phyloP scores from a whole-genome alignment of 1,284 basidiomycete genomes.

The Peniophora sp. region DNA sequence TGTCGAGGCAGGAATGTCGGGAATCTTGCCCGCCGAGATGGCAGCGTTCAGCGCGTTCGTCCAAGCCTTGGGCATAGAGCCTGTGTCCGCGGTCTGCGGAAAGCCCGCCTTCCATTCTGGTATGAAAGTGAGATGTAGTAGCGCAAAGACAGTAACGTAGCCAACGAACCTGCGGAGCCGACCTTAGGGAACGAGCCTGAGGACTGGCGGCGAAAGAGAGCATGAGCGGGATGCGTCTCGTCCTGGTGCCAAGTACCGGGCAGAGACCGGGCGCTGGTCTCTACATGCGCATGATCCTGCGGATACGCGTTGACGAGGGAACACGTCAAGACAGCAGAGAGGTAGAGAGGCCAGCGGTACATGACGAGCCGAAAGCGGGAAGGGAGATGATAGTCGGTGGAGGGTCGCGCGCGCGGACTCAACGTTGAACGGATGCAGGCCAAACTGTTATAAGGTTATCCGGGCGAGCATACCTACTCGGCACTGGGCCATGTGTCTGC shows the following conservation, averaged over 20 bases:
- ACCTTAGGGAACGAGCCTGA: slow-evolving; percentile 40
- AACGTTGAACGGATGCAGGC: no score
- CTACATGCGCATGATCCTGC: neutral
- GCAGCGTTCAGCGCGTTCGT: slow-evolving; percentile 57
- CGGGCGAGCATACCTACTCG: no score
- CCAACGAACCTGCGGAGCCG: slow-evolving; percentile 52
- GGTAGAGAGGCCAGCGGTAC: no score
- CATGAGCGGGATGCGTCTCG: slow-evolving; percentile 44
- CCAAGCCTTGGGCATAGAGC: slow-evolving; percentile 54
- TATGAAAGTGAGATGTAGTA: slow-evolving; percentile 6
- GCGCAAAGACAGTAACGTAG: neutral
- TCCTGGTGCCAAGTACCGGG: slow-evolving; percentile 50
- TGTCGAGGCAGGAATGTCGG: slow-evolving; percentile 49
- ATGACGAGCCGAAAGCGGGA: no score
- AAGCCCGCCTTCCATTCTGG: slow-evolving; percentile 54
- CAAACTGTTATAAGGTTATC: no score
- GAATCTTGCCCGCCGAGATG: slow-evolving; percentile 64
- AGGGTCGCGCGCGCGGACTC: no score
- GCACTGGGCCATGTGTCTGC: no score
- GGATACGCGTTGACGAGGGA: neutral
- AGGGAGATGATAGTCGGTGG: no score
- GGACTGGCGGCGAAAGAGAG: slow-evolving; percentile 49
- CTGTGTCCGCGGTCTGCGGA: slow-evolving; percentile 36
- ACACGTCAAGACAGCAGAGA: no score
- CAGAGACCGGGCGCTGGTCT: slow-evolving; percentile 14